phyloP scores from a whole-genome alignment of 305 asterid species.

The Fraxinus sp. region DNA sequence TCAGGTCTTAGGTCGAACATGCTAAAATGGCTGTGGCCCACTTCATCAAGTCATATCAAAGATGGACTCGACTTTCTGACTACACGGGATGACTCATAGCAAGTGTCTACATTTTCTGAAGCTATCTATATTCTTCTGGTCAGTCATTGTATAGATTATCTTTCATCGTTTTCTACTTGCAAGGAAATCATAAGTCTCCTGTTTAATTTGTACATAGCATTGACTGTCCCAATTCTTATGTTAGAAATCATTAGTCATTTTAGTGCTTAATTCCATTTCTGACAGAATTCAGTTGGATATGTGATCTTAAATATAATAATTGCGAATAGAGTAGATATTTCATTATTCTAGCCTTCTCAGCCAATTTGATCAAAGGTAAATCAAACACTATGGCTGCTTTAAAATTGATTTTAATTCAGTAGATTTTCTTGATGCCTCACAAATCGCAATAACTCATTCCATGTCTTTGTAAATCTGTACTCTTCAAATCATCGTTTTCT shows the following conservation, averaged over 20 bases:
- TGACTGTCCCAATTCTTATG: background rate
- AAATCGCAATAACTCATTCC: too few relatives aligned
- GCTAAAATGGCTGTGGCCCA: slow-evolving; percentile 87
- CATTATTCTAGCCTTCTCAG: background rate
- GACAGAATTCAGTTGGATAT: background rate
- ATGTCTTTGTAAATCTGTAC: too few relatives aligned
- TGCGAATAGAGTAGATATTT: background rate
- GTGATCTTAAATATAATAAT: background rate
- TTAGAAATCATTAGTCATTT: background rate
- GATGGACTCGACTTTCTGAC: slow-evolving; percentile 79
- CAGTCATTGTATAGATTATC: background rate
- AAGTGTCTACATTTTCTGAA: background rate
- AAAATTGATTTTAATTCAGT: too few relatives aligned
- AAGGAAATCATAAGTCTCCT: background rate
- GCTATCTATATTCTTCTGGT: background rate
- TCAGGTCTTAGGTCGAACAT: slow-evolving; percentile 78
- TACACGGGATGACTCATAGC: slow-evolving; percentile 49
- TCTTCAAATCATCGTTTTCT: too few relatives aligned
- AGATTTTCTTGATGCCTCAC: too few relatives aligned
- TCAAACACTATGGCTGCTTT: background rate
- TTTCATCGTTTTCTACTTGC: background rate
- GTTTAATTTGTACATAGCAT: slow-evolving; percentile 12
- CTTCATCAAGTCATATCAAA: slow-evolving; percentile 69
- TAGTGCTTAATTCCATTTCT: background rate
- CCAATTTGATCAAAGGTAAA: background rate